phyloP scores from a whole-genome alignment of 2,329 filamentous ascomycete species.

The Saccharata proteae region DNA sequence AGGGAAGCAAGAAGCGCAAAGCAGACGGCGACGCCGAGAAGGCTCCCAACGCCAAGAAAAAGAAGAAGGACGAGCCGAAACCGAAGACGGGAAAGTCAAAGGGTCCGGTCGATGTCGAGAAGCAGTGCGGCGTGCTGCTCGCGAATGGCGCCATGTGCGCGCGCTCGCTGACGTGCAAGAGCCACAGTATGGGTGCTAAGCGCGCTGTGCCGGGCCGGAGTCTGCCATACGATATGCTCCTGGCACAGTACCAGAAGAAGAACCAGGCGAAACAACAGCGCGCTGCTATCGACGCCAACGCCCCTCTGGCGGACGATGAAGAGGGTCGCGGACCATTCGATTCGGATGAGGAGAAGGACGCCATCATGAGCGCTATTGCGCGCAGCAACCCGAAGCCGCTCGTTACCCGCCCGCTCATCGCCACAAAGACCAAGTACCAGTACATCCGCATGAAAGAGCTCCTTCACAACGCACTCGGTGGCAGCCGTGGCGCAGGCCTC shows the following conservation, averaged over 20 bases:
- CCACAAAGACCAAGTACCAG: constrained; percentile 44
- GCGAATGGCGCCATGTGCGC: constrained; percentile 81
- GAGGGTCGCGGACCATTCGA: constrained; percentile 68
- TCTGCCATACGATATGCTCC: constrained; percentile 82
- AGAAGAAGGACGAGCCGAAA: constrained; percentile 89
- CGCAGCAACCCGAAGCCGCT: constrained; percentile 70
- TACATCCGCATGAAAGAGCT: constrained; percentile 52
- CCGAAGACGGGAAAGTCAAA: constrained; percentile 74
- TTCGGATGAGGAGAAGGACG: constrained; percentile 84
- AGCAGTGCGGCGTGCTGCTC: constrained; percentile 79
- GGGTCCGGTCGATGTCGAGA: constrained; percentile 86
- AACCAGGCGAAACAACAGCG: constrained; percentile 98
- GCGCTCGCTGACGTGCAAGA: constrained; percentile 83
- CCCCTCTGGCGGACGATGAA: constrained; percentile 73
- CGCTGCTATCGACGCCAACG: constrained; percentile 87
- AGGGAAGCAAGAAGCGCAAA: constrained; percentile 36
- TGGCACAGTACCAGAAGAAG: constrained; percentile 66
- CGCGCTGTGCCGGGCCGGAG: constrained; percentile 76
- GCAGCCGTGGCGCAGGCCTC: constrained; percentile 32
- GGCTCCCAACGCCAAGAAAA: constrained; percentile 64
- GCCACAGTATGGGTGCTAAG: constrained; percentile 90
- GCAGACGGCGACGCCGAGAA: constrained; percentile 55
- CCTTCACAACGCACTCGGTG: constrained; percentile 46
- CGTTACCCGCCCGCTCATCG: constrained; percentile 47
- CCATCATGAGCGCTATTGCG: constrained; percentile 67